Evolutionary conservation across 75 land plant species (phyloP), one percentile per base, ranked within the genome.

Genomic region (Cupressus sempervirens): DNA sequence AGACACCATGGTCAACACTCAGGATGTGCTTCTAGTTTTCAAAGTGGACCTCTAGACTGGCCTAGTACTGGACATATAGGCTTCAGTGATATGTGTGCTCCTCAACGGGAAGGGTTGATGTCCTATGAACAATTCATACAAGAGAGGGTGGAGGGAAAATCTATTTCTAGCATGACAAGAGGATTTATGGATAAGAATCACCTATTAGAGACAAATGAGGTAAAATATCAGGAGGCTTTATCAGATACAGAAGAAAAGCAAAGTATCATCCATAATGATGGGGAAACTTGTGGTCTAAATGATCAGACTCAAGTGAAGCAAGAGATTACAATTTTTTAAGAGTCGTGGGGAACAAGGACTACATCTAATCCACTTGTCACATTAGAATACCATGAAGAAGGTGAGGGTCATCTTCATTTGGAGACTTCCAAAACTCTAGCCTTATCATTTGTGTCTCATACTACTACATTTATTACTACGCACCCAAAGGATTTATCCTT

Each of bases 161-260:
- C 30, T 50, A 79, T 43, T 79, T 79, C 48, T n/a, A 79, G 46
- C 45, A 8, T 40, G 26, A 79, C 29, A 3, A 14, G 52, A n/a
- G 15, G 14, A 79, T n/a, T 79, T 79, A 45, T 11, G n/a, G 50
- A 79, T 26, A 79, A 3, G 5, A 45, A 79, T 79, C 81, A 43
- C 48, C 45, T 26, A 32, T 79, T 79, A 8, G 81, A 79, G 13
- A 30, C 4, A 43, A 79, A 43, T 43, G 30, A 40, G 32, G 32
- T 15, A 43, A 79, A 43, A 79, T 79, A n/a, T 79, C 81, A 79
- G 50, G 81, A 79, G 29, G 13, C 46, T n/a, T 41, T 79, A 79
- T n/a, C 50, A 45, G 81, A 79, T 45, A 26, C 45, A 45, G 32
- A 79, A 79, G 81, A 79, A 43, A 26, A n/a, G 30, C n/a, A 79